Evolutionary conservation across 805 yeast species (phyloP), one percentile per base, ranked within the genome.

Genomic region (Suhomyces vadensis): DNA sequence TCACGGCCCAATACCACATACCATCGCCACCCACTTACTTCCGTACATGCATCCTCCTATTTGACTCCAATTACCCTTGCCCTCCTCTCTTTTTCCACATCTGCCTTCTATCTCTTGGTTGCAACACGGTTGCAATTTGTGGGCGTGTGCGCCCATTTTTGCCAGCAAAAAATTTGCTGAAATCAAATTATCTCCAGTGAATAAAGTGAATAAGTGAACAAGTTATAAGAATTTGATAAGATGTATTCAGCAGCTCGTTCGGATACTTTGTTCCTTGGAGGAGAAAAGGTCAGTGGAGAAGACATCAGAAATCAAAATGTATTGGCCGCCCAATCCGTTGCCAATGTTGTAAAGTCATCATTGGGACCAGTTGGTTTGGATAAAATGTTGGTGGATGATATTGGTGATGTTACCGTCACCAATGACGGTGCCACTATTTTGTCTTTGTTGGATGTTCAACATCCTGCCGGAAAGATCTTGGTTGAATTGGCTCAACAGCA

Each of bases 401-500:
- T 94, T 68, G 99, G 99, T 51, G 99, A 95, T 69, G 97, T 94
- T 37, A 91, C 97, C 5, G 97, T 94, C 40, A 94, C 99, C 37
- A 94, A 94, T 68, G 99, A 94, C 67, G 99, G 99, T 53, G 99
- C 99, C 47, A 94, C 99, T 4, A 94, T 94, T 57, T 74, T 94
- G 51, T 78, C 89, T 7, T 69, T 95, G 42, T 74, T 94, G 52
- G 99, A 94, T 63, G 98, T 94, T 41, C 97, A 94, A 69, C 99
- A 94, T 65, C 99, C 99, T 26, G 99, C 99, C 1, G 99, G 98
- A 13, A 92, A 90, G 71, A 94, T 94, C 56, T 74, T 94, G 46
- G 99, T 94, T 39, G 98, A 94, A 61, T 77, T 94, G 60, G 99
- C 99, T 2, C 97, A 94, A 66, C 98, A 94, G 67, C 99, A 94